These are phyloP conservation scores for Tripterygium wilfordii DNA, from an alignment of 177 flowering plant genomes.

Conservation along the genomic window DNA sequence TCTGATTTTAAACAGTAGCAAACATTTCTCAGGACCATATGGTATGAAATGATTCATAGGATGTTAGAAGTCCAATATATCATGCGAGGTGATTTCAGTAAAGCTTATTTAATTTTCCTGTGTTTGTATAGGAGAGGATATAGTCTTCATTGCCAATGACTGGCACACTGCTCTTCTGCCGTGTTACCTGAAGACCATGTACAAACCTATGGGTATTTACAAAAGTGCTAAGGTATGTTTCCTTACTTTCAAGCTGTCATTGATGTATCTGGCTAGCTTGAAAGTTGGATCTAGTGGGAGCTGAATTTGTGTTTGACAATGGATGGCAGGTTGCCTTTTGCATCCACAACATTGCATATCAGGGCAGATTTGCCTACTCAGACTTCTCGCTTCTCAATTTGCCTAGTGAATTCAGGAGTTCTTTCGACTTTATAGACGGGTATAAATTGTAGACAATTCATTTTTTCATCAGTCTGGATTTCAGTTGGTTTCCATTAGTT, in stretches of 20 bases:
- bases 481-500: neutral
- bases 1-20: slow-evolving; percentile 58
- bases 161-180: slow-evolving; percentile 96
- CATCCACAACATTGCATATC: slow-evolving; percentile 85
- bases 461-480: too few species aligned
- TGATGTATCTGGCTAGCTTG: slow-evolving; percentile 1
- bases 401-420: slow-evolving; percentile 48
- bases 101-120: neutral
- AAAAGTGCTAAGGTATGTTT: slow-evolving; percentile 62
- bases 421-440: slow-evolving; percentile 90
- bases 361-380: slow-evolving; percentile 66
- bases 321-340: slow-evolving; percentile 63
- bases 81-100: neutral
- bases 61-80: neutral
- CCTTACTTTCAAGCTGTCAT: neutral
- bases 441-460: slow-evolving; percentile 10
- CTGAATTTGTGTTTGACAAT: slow-evolving; percentile 7
- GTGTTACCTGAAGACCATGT: slow-evolving; percentile 75
- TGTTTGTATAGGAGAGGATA: slow-evolving; percentile 67
- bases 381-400: slow-evolving; percentile 66
- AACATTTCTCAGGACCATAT: slow-evolving; percentile 84
- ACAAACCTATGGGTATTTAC: slow-evolving; percentile 63
- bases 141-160: slow-evolving; percentile 81
- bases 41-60: slow-evolving; percentile 35
- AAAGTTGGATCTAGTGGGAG: neutral